Base-by-base conservation (phyloP, 2,329 filamentous ascomycete genomes). In the Endocalyx cinctus region DNA sequence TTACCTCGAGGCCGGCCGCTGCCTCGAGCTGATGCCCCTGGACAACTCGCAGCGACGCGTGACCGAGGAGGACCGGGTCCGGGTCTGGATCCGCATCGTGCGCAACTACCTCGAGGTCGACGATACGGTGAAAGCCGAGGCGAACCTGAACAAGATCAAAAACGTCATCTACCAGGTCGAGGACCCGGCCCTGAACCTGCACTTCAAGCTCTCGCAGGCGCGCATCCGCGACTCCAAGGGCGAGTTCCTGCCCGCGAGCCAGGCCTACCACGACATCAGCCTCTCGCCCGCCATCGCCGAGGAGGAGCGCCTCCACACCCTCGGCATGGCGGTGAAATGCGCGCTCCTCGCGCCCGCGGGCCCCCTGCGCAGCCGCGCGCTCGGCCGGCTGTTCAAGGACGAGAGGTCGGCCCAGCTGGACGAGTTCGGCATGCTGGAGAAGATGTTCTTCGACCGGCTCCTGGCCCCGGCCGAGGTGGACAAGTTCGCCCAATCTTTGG, bases 31-130 rank as follows among this genome's bases (percentile, higher is more conserved):
- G 23, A 94, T 97, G 48, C 84, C 88, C 20, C 79, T 97, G 29
- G 90, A 98, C 56, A 84, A 78, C 37, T 89, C 88, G 3, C 88
- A 95, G 66, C 82, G 90, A 30, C 80, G 84, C 36, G 80, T 96
- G 22, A 79, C 81, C 17, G 82, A 88, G 55, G 79, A 86, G 50
- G 84, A 90, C 47, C 89, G 88, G 62, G 87, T 87, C 7, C 72
- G 73, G 34, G 77, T 92, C 34, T 97, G 90, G 87, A 84, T 97
- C 48, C 85, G 90, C 39, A 95, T 98, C 55, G 88, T 94, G 55
- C 79, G 92, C 42, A 84, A 94, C 67, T 94, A 92, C 58, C 77
- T 98, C 42, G 90, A 98, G 66, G 87, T 89, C 29, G 90, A 95
- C 57, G 89, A 97, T 63, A 84, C 87, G 7, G 87, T 83, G 2